Percentiles rank a stretch among this genome's conserved stretches.
phyloP scores from a whole-genome alignment of 805 yeast genomes.

The Wickerhamiella australiensis region DNA sequence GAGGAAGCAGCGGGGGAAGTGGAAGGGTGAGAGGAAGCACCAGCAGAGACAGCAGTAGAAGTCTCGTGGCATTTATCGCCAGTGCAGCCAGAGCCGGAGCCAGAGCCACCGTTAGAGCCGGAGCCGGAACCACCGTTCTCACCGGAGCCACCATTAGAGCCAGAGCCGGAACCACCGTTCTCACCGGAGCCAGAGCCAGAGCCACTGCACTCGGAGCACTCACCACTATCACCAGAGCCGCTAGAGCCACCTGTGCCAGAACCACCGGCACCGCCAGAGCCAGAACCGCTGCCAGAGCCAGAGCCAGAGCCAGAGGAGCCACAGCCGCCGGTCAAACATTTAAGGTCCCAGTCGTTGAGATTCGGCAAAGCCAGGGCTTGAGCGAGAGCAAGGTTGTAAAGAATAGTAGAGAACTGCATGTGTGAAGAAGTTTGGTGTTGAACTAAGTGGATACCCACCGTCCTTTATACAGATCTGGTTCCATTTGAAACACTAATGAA shows the following conservation, averaged over 20 bases:
- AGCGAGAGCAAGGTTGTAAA: constrained; percentile 1
- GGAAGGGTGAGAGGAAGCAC: not conserved
- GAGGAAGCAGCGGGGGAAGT: not conserved
- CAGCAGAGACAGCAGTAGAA: not conserved
- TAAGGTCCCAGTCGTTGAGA: not conserved
- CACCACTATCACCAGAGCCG: not conserved
- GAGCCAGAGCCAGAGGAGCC: not conserved
- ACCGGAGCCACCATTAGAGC: not conserved
- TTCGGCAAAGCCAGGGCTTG: not conserved
- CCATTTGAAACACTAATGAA: constrained; percentile 1
- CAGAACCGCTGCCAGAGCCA: not conserved
- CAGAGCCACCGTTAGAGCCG: not conserved
- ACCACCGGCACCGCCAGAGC: not conserved
- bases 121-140: not conserved
- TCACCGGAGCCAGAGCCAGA: not conserved
- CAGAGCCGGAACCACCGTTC: not conserved
- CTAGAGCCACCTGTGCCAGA: too few species aligned
- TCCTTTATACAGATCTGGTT: not conserved
- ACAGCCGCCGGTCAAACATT: not conserved
- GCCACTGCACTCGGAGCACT: not conserved
- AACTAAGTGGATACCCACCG: not conserved
- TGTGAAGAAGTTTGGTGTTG: not conserved
- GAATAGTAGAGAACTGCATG: not conserved
- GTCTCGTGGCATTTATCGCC: not conserved
- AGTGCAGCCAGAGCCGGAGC: not conserved